Base-by-base conservation (phyloP, 257 asterid genomes). In the Datura wrightii region DNA sequence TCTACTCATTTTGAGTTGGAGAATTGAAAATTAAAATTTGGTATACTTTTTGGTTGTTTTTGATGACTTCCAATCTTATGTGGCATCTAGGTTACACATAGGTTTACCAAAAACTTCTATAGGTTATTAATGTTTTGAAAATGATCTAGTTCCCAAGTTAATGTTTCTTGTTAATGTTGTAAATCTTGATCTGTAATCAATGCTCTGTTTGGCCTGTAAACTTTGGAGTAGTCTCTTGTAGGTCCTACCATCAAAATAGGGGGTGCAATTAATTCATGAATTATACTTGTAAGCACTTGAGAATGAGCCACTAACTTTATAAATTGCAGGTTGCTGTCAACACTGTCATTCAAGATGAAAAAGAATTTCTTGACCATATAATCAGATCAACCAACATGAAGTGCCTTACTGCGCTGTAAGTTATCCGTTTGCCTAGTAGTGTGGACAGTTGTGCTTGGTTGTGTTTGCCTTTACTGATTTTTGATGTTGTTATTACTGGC, bases 321-420 rank as follows among this genome's bases (percentile, higher is more conserved):
- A 54, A 79, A 46, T 86, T 87, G 81, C 94, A 97, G 99, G 99
- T 97, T 88, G 99, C 99, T 79, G 96, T 97, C 36, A 97, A 97
- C 89, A 97, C 99, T 34, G 89, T 93, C 55, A 95, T 97, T 82
- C 91, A 95, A 83, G 92, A 83, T 80, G 99, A 95, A 88, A 97
- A 95, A 89, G 98, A 94, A 85, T 97, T 97, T 71, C 98, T 97
- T 10, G 97, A 94, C 70, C 99, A 97, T 86, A 95, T 97, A 52
- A 92, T 97, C 85, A 94, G 89, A 85, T 95, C 99, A n/a, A 97
- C 99, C 89, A 97, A 97, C 90, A 94, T 97, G 99, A 95, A 90
- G 87, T 97, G 99, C 92, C 91, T 97, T 86, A 95, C 99, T 54
- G 95, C 96, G 6, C 89, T 18, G 99, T 97, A 88, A 92, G 99